A percentile compares a stretch with the other conserved stretches of the same genome.
phyloP scores from a whole-genome alignment of 257 asterid genomes.

The Solanum appendiculatum region DNA sequence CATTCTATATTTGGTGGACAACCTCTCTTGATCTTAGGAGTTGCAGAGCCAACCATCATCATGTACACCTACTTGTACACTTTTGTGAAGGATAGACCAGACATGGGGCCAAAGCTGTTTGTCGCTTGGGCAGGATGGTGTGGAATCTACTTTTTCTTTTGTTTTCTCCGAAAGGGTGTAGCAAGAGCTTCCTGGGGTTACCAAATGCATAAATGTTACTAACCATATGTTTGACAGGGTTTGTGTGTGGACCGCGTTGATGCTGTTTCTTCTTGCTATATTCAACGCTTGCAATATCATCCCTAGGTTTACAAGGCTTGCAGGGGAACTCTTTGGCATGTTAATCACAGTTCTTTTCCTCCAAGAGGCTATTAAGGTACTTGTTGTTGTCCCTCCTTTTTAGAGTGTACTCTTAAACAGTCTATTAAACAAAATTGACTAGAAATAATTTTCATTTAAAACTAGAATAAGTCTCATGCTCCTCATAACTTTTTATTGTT shows the following conservation, averaged over 20 bases:
- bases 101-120: slow-evolving; percentile 52
- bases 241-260: slow-evolving; percentile 79
- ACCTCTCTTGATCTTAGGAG: slow-evolving; percentile 85
- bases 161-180: background rate
- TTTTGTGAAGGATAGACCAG: slow-evolving; percentile 41
- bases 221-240: slow-evolving; percentile 40
- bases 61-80: slow-evolving; percentile 74
- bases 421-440: background rate
- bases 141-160: background rate
- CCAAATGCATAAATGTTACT: background rate
- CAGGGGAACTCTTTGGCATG: slow-evolving; percentile 96
- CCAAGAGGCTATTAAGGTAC: slow-evolving; percentile 85
- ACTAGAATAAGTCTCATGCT: background rate
- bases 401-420: background rate
- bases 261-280: slow-evolving; percentile 68
- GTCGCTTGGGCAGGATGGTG: slow-evolving; percentile 95
- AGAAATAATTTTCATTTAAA: background rate
- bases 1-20: slow-evolving; percentile 86
- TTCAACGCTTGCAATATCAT: slow-evolving; percentile 72
- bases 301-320: slow-evolving; percentile 75
- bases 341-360: slow-evolving; percentile 74
- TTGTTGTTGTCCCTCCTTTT: background rate
- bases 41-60: slow-evolving; percentile 92
- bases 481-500: background rate
- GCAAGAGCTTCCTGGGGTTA: background rate